Base-by-base conservation (phyloP, 352 stramenopile species). In the Phytophthora niederhauseri region DNA sequence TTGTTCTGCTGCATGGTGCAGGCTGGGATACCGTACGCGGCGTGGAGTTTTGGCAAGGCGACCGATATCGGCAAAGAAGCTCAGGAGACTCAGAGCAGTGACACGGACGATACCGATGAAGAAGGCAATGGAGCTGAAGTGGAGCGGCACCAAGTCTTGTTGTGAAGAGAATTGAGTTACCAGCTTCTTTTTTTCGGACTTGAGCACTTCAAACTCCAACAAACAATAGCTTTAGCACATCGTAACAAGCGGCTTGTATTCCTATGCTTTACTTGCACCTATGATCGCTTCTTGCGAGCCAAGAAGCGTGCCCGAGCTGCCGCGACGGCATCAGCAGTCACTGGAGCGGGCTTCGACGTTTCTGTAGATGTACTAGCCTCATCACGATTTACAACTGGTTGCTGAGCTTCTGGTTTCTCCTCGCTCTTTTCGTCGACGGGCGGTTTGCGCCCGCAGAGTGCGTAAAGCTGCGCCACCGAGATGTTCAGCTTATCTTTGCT, bases 281-380 rank as follows among this genome's bases (percentile, higher is more conserved):
- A 70, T 17, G 43, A 66, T 12, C 61, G 20, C 61, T 51, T 72
- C 54, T 84, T 87, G 28, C 81, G 73, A 7, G 64, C 72, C 22
- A 87, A 64, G 55, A 85, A 89, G 6, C 81, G 74, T 48, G 68
- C 74, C 48, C 81, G 76, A 46, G 81, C 81, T 11, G 74, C 75
- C 9, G 74, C 70, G 19, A 89, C 61, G 17, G 74, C 74, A 49
- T 76, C 72, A 14, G 50, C 43, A 45, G 68, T 73, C 50, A 82
- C 64, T 31, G 22, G 22, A 38, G 36, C 12, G 38, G 57, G 49
- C 4, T 72, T 76, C 6, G 30, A 22, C 43, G 41, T 11, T 51
- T 17, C 8, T 36, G 19, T 9, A 43, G 48, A 41, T 28, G 30
- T 51, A 46, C 7, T 61, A 4, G 26, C n/a, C 50, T 69, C 36